Percentiles rank a stretch among this genome's conserved stretches.
phyloP scores from a whole-genome alignment of 2,329 filamentous ascomycete species.

The Aureobasidium subglaciale region DNA sequence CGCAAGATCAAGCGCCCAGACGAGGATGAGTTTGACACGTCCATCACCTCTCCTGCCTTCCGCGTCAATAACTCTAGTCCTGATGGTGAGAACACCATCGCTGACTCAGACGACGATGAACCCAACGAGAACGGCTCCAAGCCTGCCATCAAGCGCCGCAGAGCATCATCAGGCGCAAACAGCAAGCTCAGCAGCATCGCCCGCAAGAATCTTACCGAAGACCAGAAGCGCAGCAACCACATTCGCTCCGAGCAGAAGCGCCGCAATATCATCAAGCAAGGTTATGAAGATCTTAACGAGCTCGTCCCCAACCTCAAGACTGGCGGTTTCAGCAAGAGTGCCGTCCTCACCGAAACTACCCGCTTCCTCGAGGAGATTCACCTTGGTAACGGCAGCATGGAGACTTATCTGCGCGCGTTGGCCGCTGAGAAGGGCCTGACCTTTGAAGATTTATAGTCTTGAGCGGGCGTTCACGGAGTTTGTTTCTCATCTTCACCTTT shows the following conservation, averaged over 20 bases:
- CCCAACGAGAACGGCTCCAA: not conserved
- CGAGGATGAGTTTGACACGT: not conserved
- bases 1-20: slow-evolving; percentile 5
- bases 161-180: slow-evolving; percentile 1
- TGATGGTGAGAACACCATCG: not conserved
- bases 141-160: slow-evolving; percentile 2
- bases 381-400: slow-evolving; percentile 50
- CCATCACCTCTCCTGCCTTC: slow-evolving; percentile 1
- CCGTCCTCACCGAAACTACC: slow-evolving; percentile 65
- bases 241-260: slow-evolving; percentile 84
- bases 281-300: slow-evolving; percentile 71
- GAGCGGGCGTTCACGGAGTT: slow-evolving; percentile 7
- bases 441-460: slow-evolving; percentile 4
- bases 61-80: slow-evolving; percentile 7
- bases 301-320: slow-evolving; percentile 68
- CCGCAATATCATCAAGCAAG: slow-evolving; percentile 70
- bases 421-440: slow-evolving; percentile 1
- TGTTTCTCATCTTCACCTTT: not conserved
- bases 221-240: slow-evolving; percentile 79
- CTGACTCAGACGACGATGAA: slow-evolving; percentile 2
- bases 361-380: slow-evolving; percentile 72
- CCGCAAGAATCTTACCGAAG: slow-evolving; percentile 58
- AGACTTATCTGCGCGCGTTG: not conserved
- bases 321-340: slow-evolving; percentile 76
- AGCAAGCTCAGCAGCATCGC: slow-evolving; percentile 4